phyloP scores from a whole-genome alignment of 768 basidiomycete species.

The Auricularia cornea region DNA sequence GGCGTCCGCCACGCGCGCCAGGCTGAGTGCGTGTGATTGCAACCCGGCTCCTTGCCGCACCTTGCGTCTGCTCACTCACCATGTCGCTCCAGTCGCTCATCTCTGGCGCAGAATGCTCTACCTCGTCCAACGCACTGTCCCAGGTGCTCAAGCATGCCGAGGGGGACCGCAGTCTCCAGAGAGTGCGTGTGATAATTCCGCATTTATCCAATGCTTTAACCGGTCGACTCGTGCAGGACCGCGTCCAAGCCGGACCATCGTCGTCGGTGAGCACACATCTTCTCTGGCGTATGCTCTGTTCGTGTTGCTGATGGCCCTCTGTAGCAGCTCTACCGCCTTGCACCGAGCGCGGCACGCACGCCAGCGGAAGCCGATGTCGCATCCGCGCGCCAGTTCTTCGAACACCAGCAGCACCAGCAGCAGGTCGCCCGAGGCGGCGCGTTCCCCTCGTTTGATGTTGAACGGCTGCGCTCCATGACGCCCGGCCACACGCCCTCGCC shows the following conservation, averaged over 20 bases:
- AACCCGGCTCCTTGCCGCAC: background rate
- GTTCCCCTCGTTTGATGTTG: background rate
- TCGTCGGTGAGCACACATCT: slow-evolving; percentile 43
- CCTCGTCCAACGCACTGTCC: slow-evolving; percentile 75
- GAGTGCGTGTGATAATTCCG: slow-evolving; percentile 38
- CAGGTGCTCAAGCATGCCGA: slow-evolving; percentile 88
- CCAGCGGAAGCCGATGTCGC: slow-evolving; percentile 59
- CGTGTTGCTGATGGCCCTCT: no score
- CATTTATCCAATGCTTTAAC: slow-evolving; percentile 1
- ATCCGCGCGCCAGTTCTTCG: slow-evolving; percentile 74
- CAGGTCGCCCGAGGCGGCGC: background rate
- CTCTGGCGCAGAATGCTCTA: slow-evolving; percentile 85
- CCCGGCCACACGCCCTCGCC: background rate
- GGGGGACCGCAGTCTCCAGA: slow-evolving; percentile 79
- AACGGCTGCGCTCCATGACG: background rate
- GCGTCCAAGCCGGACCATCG: slow-evolving; percentile 56
- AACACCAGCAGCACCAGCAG: slow-evolving; percentile 3
- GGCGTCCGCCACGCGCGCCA: no score
- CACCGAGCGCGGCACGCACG: slow-evolving; percentile 41
- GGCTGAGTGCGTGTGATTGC: no score
- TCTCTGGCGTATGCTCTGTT: background rate
- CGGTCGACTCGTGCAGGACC: slow-evolving; percentile 50
- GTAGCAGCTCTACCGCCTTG: slow-evolving; percentile 64
- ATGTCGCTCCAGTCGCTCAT: slow-evolving; percentile 36
- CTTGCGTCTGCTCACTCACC: background rate